Evolutionary conservation across 2,329 filamentous ascomycete genomes (phyloP), one percentile per base, ranked within the genome.

Genomic region (Aspergillus persii): DNA sequence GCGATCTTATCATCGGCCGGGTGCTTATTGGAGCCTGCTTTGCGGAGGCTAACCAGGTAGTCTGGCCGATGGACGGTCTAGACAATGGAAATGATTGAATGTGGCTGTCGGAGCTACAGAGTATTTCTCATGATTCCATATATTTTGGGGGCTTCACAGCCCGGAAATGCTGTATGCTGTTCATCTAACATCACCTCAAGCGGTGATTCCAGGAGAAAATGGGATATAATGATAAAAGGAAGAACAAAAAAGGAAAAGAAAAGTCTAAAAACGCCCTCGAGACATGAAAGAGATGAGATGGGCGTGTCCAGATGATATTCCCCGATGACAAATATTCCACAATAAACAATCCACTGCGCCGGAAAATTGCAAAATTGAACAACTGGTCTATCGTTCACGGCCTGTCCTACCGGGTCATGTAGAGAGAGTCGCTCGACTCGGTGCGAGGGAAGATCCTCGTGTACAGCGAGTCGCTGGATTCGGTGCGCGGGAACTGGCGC

Each of bases 391-490:
- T 9, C 44, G 39, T 54, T 47, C 26, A 29, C 27, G n/a, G 23
- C 18, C 26, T 33, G 27, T 11, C 60, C 68, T 68, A 73, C 63
- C 71, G 62, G 58, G 67, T 67, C 70, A 74, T 72, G 57, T 64
- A 67, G 3, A 74, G 68, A 15, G 72, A 74, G 49, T 74, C 72
- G 65, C 71, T 74, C 4, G 72, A 74, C 59, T 74, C 71, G 2
- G 69, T 72, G 26, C 72, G 64, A 23, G 72, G 72, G 67, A 74
- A 74, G 30, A 74, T 70, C 50, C 72, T 67, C 15, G 71, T 70
- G 57, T 74, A 72, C 47, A 74, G 58, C 48, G 72, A 74, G 57
- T 75, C 71, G 63, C 66, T 74, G 4, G 73, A 74, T 60, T 75
- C 72, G 52, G 69, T 72, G 44, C 72, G 71, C 2, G 68, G 70